Percentiles rank a stretch among this genome's conserved stretches.
Evolutionary conservation across 768 basidiomycete genomes (phyloP).

Genomic region (Podaxis pistillaris): DNA sequence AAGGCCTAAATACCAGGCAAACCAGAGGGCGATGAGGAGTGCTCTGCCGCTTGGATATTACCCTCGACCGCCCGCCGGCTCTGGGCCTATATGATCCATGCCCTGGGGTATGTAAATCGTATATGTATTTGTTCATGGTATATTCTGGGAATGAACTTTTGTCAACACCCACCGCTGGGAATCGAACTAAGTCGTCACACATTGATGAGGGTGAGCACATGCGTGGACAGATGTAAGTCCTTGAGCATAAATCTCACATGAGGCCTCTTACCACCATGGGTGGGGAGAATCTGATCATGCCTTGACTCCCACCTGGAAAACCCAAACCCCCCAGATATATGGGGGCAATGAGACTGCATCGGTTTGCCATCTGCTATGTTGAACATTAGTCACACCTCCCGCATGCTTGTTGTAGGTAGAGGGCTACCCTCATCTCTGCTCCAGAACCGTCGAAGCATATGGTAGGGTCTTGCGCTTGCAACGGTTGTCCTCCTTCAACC

Average conservation of each 20-base stretch:
- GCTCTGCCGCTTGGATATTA: constrained; percentile 4
- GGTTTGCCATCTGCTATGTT: no score
- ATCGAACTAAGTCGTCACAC: no score
- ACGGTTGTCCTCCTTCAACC: no score
- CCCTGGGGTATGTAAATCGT: not conserved
- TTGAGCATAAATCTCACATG: not conserved
- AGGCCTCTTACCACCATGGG: not conserved
- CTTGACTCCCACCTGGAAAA: no score
- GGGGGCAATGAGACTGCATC: no score
- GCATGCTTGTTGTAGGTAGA: no score
- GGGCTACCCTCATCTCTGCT: not conserved
- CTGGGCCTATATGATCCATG: not conserved
- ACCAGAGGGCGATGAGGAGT: constrained; percentile 6
- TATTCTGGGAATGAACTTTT: not conserved
- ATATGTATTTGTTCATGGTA: not conserved
- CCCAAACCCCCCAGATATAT: no score
- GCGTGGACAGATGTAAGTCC: no score
- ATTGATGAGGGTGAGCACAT: not conserved
- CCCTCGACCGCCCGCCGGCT: not conserved
- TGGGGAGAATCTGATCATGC: no score
- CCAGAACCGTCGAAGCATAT: not conserved
- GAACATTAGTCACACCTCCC: no score
- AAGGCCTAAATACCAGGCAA: not conserved
- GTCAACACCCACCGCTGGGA: no score
- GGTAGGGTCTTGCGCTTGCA: not conserved